Percentiles rank a stretch among this genome's conserved stretches.
Evolutionary conservation across 2,329 filamentous ascomycete species (phyloP).

Genomic region (Paraphoma chrysanthemicola): DNA sequence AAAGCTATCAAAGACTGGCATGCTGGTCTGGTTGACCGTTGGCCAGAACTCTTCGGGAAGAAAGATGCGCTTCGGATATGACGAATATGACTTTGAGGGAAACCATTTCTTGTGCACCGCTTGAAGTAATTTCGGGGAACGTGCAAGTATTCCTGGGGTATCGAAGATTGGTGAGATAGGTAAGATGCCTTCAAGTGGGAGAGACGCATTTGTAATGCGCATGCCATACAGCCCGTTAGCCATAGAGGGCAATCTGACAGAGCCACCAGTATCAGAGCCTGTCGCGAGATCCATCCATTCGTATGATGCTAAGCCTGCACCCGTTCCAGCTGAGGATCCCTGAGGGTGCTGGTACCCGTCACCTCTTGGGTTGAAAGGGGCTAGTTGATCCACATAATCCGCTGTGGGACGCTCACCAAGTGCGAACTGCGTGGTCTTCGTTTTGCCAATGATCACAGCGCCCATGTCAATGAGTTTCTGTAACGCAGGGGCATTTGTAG

Average conservation of each 20-base stretch:
- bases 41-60: conserved; percentile 19
- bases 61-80: conserved; percentile 12
- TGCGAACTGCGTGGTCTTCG: conserved; percentile 57
- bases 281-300: conserved; percentile 24
- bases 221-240: conserved; percentile 15
- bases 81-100: conserved; percentile 5
- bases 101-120: conserved; percentile 12
- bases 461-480: conserved; percentile 22
- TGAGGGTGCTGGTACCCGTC: conserved; percentile 30
- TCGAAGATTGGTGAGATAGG: conserved; percentile 20
- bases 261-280: conserved; percentile 18
- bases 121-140: conserved; percentile 17
- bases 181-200: conserved; percentile 15
- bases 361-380: conserved; percentile 40
- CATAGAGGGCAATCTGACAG: conserved; percentile 10
- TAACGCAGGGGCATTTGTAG: conserved; percentile 11
- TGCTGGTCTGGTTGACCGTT: conserved; percentile 12
- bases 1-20: conserved; percentile 13
- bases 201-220: conserved; percentile 17
- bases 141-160: conserved; percentile 17
- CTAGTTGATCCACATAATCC: conserved; percentile 34
- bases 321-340: conserved; percentile 13
- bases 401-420: conserved; percentile 30
- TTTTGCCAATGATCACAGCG: conserved; percentile 58
- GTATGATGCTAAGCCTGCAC: conserved; percentile 15